phyloP scores from a whole-genome alignment of 2,329 filamentous ascomycete genomes.

The Magnaporthiopsis incrustans region DNA sequence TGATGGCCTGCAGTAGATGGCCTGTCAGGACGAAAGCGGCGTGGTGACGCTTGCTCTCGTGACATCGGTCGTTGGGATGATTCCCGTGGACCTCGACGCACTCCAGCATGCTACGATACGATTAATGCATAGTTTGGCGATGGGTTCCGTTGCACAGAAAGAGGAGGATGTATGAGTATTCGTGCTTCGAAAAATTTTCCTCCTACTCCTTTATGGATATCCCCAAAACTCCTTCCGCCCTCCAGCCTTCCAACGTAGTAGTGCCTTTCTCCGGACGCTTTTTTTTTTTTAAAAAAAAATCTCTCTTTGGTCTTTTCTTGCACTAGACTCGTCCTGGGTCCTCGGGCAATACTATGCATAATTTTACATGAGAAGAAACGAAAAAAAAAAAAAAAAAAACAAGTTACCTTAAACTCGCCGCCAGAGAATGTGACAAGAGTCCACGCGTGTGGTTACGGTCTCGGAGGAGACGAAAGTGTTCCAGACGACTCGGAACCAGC shows the following conservation, averaged over 20 bases:
- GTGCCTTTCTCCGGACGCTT: not conserved
- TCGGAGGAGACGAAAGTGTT: constrained; percentile 45
- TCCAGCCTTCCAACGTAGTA: not conserved
- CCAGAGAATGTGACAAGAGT: not conserved
- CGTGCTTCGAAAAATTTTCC: not conserved
- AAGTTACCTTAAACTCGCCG: not conserved
- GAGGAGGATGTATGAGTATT: not conserved
- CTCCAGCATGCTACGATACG: not conserved
- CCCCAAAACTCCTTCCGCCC: too few species aligned
- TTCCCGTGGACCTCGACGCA: not conserved
- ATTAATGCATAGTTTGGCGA: not conserved
- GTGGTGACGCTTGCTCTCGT: not conserved
- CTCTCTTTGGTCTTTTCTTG: not conserved
- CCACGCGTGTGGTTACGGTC: not conserved
- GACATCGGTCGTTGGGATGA: not conserved
- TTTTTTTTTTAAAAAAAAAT: not conserved
- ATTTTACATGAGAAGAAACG: not conserved
- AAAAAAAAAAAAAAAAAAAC: not conserved
- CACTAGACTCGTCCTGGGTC: too few species aligned
- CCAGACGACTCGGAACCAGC: constrained; percentile 49
- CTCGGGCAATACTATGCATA: not conserved
- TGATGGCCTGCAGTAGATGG: not conserved
- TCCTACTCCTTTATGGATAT: not conserved
- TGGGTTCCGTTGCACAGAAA: not conserved
- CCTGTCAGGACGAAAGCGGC: not conserved